These are phyloP conservation scores for Saccharum hybrid DNA, from an alignment of 202 grass and related monocot species.

Conservation along the genomic window DNA sequence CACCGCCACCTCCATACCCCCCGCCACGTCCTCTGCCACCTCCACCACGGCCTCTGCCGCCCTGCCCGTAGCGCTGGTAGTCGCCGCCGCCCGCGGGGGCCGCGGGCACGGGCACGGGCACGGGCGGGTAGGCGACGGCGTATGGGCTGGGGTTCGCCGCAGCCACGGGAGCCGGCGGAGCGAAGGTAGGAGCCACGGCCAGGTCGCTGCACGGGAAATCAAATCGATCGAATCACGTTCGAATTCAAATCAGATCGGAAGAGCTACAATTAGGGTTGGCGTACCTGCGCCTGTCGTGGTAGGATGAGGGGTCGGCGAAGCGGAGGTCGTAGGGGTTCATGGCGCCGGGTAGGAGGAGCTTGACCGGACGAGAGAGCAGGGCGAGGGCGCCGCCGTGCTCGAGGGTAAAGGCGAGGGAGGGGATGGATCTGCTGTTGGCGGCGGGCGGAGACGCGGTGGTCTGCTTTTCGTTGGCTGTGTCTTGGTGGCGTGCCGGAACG, in stretches of 20 bases:
- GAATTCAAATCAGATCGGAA: constrained; percentile 30
- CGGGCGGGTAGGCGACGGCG: constrained; percentile 35
- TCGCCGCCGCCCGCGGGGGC: constrained; percentile 21
- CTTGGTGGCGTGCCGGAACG: constrained; percentile 11
- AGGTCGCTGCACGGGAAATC: constrained; percentile 43
- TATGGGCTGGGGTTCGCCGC: constrained; percentile 42
- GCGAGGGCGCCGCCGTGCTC: constrained; percentile 34
- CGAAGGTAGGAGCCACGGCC: constrained; percentile 28
- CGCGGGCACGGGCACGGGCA: constrained; percentile 13
- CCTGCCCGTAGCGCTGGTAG: constrained; percentile 41
- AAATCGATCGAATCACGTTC: neutral
- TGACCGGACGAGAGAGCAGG: constrained; percentile 9
- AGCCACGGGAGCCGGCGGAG: constrained; percentile 27
- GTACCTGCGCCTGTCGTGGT: constrained; percentile 90
- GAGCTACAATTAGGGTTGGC: constrained; percentile 21
- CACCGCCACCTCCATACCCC: constrained; percentile 48
- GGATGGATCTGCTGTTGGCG: constrained; percentile 44
- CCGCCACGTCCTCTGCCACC: constrained; percentile 42
- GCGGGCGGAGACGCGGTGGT: constrained; percentile 35
- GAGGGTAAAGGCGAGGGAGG: neutral
- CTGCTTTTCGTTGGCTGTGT: constrained; percentile 7
- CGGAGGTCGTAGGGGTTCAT: constrained; percentile 87
- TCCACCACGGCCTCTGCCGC: constrained; percentile 50
- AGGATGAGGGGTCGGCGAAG: constrained; percentile 87
- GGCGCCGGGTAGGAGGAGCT: neutral